Evolutionary conservation across 768 basidiomycete species (phyloP).

Genomic region (Termitomyces sp.): DNA sequence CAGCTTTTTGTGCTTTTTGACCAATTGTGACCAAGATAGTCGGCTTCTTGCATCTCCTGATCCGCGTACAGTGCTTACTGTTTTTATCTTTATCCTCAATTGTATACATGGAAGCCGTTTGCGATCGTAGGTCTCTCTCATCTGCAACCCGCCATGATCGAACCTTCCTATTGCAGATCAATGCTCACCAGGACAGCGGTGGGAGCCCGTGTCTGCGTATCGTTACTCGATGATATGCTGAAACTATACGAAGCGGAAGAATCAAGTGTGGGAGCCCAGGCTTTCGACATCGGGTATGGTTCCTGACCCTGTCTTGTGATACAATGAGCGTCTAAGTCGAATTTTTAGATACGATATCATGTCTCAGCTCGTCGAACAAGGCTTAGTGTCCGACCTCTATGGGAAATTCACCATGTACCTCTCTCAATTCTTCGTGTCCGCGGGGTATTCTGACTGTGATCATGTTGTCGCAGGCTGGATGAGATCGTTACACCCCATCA

Average conservation of each 20-base stretch:
- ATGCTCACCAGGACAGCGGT: conserved; percentile 47
- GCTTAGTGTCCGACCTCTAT: conserved; percentile 57
- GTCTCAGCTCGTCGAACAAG: conserved; percentile 55
- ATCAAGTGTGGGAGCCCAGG: conserved; percentile 54
- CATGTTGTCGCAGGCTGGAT: conserved; percentile 37
- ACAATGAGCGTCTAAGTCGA: background rate
- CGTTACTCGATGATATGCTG: conserved; percentile 70
- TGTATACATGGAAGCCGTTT: conserved; percentile 53
- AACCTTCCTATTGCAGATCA: conserved; percentile 31
- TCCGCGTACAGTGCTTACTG: conserved; percentile 50
- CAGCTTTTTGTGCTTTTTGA: conserved; percentile 10
- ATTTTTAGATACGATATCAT: conserved; percentile 57
- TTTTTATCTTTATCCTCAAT: conserved; percentile 69
- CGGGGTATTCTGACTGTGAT: conserved; percentile 7
- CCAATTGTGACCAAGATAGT: conserved; percentile 27
- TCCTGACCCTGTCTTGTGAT: conserved; percentile 2
- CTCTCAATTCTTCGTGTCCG: conserved; percentile 6
- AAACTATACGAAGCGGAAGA: conserved; percentile 64
- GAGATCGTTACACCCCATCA: conserved; percentile 83
- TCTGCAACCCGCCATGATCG: conserved; percentile 3
- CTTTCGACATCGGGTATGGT: conserved; percentile 73
- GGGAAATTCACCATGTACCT: conserved; percentile 56
- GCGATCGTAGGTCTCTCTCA: conserved; percentile 44
- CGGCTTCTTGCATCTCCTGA: conserved; percentile 65
- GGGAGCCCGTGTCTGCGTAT: conserved; percentile 63